Conservation (phyloP, 2,329 filamentous ascomycete species). For the Trichoderma atroviride region DNA sequence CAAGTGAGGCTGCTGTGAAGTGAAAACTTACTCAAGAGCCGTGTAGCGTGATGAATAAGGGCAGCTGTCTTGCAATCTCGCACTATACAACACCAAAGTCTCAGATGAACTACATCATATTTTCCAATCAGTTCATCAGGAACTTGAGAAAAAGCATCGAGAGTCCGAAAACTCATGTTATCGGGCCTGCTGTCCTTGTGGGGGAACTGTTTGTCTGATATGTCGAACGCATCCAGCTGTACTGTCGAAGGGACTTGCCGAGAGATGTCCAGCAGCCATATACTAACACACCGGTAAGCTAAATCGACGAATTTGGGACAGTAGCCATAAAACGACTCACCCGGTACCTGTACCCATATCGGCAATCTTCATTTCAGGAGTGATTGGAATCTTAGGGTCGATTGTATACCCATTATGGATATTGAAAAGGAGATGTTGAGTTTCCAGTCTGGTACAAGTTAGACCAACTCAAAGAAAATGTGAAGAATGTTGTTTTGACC, state of each 20-base stretch:
- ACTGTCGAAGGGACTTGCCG: constrained; percentile 21
- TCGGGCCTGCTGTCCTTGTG: not conserved
- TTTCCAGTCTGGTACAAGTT: constrained; percentile 11
- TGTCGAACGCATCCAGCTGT: constrained; percentile 24
- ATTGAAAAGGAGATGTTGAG: constrained; percentile 21
- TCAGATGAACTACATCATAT: constrained; percentile 26
- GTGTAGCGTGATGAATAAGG: not conserved
- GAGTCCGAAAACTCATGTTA: constrained; percentile 2
- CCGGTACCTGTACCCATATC: constrained; percentile 24
- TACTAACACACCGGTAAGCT: not conserved
- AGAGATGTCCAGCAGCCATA: constrained; percentile 25
- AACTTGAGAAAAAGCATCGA: constrained; percentile 3
- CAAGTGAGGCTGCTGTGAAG: not conserved
- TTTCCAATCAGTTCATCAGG: not conserved
- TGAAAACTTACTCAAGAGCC: not conserved
- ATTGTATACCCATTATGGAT: constrained; percentile 23
- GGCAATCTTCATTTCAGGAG: constrained; percentile 16
- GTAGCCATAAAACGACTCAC: not conserved
- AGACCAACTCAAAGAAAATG: not conserved
- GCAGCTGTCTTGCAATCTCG: not conserved
- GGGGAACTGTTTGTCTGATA: constrained; percentile 23
- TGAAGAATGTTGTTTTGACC: not conserved
- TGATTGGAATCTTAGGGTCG: constrained; percentile 22
- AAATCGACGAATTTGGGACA: too few relatives aligned
- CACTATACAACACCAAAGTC: constrained; percentile 1